Evolutionary conservation across 352 stramenopile species (phyloP).

Genomic region (Globisporangium cylindrosporum): DNA sequence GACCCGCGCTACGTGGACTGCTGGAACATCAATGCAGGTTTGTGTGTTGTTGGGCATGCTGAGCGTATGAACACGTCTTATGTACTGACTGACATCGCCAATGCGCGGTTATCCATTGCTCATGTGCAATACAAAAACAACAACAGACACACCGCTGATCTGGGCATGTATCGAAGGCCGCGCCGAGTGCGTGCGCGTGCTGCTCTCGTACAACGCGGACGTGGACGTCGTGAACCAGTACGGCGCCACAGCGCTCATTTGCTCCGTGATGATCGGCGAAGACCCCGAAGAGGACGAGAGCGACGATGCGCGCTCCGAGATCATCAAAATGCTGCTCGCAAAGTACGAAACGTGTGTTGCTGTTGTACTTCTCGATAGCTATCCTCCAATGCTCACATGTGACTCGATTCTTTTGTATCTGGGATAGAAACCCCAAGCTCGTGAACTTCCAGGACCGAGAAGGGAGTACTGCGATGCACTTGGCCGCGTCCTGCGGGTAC

Average conservation of each 20-base stretch:
- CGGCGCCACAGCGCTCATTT: slow-evolving; percentile 68
- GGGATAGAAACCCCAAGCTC: slow-evolving; percentile 45
- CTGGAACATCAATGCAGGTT: slow-evolving; percentile 67
- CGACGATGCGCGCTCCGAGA: slow-evolving; percentile 49
- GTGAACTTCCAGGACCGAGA: slow-evolving; percentile 83
- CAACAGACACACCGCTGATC: slow-evolving; percentile 64
- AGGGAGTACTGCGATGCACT: slow-evolving; percentile 80
- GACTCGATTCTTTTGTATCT: not conserved
- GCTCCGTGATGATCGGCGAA: slow-evolving; percentile 76
- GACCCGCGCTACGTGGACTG: slow-evolving; percentile 52
- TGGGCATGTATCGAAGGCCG: slow-evolving; percentile 83
- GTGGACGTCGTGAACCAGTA: slow-evolving; percentile 72
- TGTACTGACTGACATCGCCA: not conserved
- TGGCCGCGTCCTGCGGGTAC: slow-evolving; percentile 73
- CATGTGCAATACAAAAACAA: not conserved
- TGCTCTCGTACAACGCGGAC: slow-evolving; percentile 58
- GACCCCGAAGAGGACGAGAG: slow-evolving; percentile 55
- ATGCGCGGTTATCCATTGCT: not conserved
- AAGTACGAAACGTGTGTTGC: slow-evolving; percentile 24
- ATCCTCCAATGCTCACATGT: not conserved
- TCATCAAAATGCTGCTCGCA: slow-evolving; percentile 54
- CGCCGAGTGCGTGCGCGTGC: slow-evolving; percentile 56
- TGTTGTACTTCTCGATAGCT: not conserved
- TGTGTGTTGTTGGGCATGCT: not conserved
- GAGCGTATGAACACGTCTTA: not conserved